phyloP scores from a whole-genome alignment of 208 protist genomes.

The Leptomonas seymouri region DNA sequence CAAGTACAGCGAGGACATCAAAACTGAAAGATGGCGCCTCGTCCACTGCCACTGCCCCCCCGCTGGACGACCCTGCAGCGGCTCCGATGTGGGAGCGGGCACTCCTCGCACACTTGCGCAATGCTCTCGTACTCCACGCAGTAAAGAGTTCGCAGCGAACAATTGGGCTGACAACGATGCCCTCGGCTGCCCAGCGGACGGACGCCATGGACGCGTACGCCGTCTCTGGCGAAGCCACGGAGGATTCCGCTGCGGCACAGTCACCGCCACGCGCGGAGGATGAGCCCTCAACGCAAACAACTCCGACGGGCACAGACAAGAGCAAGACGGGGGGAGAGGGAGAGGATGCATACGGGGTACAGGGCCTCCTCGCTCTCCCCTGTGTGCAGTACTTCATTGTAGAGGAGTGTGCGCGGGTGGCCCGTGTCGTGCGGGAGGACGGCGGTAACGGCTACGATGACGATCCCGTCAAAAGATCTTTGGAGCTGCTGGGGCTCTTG shows the following conservation, averaged over 20 bases:
- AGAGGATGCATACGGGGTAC: not conserved
- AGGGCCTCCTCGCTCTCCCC: conserved; percentile 19
- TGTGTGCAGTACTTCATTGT: conserved; percentile 45
- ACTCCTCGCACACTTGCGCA: conserved; percentile 15
- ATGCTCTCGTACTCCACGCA: not conserved
- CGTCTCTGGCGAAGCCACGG: not conserved
- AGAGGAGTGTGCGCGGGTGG: conserved; percentile 36
- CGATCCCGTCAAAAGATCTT: conserved; percentile 11
- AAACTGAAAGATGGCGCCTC: not conserved
- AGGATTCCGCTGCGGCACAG: not conserved
- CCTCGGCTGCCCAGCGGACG: not conserved
- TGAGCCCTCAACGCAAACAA: not conserved
- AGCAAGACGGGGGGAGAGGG: not conserved
- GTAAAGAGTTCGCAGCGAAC: not conserved
- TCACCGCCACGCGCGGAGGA: not conserved
- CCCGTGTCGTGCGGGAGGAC: conserved; percentile 26
- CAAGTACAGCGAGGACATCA: not conserved
- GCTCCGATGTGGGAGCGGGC: conserved; percentile 12
- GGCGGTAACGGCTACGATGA: conserved; percentile 18
- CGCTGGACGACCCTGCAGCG: not conserved
- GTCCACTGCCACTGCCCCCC: not conserved
- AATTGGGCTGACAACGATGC: not conserved
- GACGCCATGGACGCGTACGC: not conserved
- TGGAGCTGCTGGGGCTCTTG: conserved; percentile 30
- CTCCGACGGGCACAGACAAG: not conserved